Evolutionary conservation across 768 basidiomycete genomes (phyloP).

Genomic region (Mycena rosella): DNA sequence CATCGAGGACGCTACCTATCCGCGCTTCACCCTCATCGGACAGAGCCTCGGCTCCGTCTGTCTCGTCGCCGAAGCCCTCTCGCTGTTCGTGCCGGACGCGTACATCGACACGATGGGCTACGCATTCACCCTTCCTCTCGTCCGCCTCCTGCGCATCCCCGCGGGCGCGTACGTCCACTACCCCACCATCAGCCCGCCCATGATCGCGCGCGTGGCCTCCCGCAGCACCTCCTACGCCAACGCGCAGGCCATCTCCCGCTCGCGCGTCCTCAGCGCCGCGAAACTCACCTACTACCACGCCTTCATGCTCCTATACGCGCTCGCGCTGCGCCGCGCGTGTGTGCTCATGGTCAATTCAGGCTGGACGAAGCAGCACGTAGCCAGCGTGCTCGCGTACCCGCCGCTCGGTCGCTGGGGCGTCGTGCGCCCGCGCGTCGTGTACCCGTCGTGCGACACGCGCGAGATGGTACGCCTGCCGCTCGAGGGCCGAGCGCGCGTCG

Average conservation of each 20-base stretch:
- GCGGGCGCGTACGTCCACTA: conserved; percentile 96
- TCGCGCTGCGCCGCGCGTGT: conserved; percentile 76
- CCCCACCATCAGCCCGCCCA: conserved; percentile 94
- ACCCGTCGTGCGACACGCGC: conserved; percentile 92
- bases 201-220: conserved; percentile 73
- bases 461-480: conserved; percentile 73
- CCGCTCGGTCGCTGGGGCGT: conserved; percentile 63
- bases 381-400: conserved; percentile 68
- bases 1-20: conserved; percentile 88
- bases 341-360: conserved; percentile 96
- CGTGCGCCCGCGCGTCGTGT: conserved; percentile 74
- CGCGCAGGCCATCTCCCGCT: background rate
- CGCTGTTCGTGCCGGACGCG: conserved; percentile 84
- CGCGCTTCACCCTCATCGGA: conserved; percentile 90
- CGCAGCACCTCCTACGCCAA: background rate
- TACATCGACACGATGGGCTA: conserved; percentile 99
- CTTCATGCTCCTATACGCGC: conserved; percentile 87
- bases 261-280: conserved; percentile 62
- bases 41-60: conserved; percentile 92
- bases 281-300: conserved; percentile 85
- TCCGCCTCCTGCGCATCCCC: conserved; percentile 75
- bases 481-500: conserved; percentile 67
- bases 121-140: conserved; percentile 91
- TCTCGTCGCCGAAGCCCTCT: conserved; percentile 87
- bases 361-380: conserved; percentile 92